These are phyloP conservation scores for Calonectria pseudoreteaudii DNA, from an alignment of 2,329 filamentous ascomycete genomes.

Conservation along the genomic window DNA sequence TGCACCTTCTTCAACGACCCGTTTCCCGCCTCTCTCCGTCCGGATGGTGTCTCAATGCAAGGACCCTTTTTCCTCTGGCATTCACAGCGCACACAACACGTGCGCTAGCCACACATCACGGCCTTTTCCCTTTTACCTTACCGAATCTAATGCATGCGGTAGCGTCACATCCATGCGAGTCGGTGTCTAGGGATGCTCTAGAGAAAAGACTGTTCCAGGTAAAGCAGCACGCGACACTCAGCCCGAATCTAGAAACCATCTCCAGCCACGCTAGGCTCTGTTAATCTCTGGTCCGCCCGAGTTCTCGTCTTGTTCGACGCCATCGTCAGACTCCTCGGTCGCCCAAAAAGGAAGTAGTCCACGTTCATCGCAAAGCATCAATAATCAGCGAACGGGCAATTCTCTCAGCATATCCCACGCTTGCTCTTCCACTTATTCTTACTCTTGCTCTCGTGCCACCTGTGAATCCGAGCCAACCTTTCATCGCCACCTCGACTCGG, in stretches of 20 bases:
- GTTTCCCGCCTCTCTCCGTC: background rate
- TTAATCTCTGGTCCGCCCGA: conserved; percentile 10
- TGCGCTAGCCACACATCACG: background rate
- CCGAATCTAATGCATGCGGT: background rate
- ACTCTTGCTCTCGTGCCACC: background rate
- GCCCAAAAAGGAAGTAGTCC: conserved; percentile 1
- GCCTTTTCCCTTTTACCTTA: conserved; percentile 7
- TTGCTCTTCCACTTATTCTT: background rate
- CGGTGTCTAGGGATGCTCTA: background rate
- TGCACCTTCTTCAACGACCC: background rate
- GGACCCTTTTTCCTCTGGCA: background rate
- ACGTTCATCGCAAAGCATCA: conserved; percentile 4
- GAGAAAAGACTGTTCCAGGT: background rate
- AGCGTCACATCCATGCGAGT: background rate
- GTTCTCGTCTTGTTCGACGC: background rate
- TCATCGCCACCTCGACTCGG: background rate
- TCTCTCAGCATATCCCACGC: background rate
- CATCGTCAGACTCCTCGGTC: conserved; percentile 14
- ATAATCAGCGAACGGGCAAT: background rate
- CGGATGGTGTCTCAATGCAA: background rate
- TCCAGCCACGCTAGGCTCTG: background rate
- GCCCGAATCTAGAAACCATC: background rate
- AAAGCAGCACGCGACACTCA: conserved; percentile 2
- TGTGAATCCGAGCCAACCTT: background rate
- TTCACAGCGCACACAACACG: background rate